Evolutionary conservation across 495 filamentous ascomycete species (phyloP), one percentile per base, ranked within the genome.

Genomic region (Penicillium salamii): DNA sequence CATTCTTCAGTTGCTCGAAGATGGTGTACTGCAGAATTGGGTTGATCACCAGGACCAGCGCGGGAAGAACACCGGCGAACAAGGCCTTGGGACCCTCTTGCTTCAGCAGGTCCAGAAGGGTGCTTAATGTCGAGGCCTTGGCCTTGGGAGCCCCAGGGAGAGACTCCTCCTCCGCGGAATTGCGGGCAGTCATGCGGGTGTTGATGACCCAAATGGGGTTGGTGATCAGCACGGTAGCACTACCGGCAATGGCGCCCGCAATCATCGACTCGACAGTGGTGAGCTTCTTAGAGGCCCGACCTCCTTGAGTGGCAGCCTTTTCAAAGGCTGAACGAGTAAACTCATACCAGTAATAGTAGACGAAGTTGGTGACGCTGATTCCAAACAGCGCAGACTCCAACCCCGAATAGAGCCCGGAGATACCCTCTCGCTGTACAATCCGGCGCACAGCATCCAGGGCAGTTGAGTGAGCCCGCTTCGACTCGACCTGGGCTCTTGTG

Each of bases 311-410:
- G 24, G 90, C 90, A 11, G 91, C 89, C 32, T 82, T 81, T 67
- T 95, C 89, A 69, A 97, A 96, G 57, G 84, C 85, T 35, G 88
- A 77, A 18, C 93, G 87, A 45, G 91, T 92, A 88, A 90, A 97
- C 74, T 99, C 93, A 74, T 97, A 99, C 85, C 93, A 99, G 72
- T 99, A 99, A 71, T 99, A 99, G 72, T 99, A 99, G 18, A 99
- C 91, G 57, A 99, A 97, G 70, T 99, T 99, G 46, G 93, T 99
- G 49, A 99, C 85, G 67, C 87, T 92, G 72, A 97, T 97, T 58
- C 95, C 93, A 67, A 99, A 97, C 4, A 99, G 77, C 7, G 93
- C 93, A 18, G 86, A 91, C 58, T 92, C 86, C 28, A 96, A 78
- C 8, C 91, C 91, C 3, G 91, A 82, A 66, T 93, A 97, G 3